Evolutionary conservation across 1,139 yeast genomes (phyloP), one percentile per base, ranked within the genome.

Genomic region (Kodamaea sp.): DNA sequence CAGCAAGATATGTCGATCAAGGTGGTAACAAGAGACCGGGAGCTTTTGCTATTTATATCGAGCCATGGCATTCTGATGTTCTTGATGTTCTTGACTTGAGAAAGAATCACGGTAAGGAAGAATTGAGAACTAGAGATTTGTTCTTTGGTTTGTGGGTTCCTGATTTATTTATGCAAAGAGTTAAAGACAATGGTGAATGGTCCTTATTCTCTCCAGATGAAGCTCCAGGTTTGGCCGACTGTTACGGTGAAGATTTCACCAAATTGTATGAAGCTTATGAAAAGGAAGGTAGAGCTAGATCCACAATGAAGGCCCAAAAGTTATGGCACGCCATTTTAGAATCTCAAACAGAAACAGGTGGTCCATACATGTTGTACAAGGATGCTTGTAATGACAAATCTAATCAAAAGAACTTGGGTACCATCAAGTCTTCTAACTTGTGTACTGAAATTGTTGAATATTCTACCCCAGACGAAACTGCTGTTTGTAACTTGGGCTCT

Each of bases 11-110:
- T 54, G 96, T 87, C 36, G 96, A 87, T 55, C 96, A 87, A 69
- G 96, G 96, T 59, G 96, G 96, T 53, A 87, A 87, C 70, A 88
- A 88, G 64, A 79, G 96, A 58, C 96, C 96, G 2, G 96, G 96
- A 56, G 96, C 96, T 9, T 84, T 87, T 62, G 95, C 96, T 31
- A 67, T 87, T 41, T 87, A 87, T 62, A 70, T 87, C 42, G 96
- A 87, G 66, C 95, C 96, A 50, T 87, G 96, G 96, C 96, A 87
- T 57, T 78, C 87, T 22, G 96, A 87, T 58, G 76, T 87, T 41
- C 82, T 85, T 58, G 95, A 86, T 44, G 84, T 87, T 57, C 69
- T 87, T 40, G 94, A 87, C 50, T 77, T 87, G 50, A 79, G 95
- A 63, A 87, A 87, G 67, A 87, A 86, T 61, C 95, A 87, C 58